phyloP scores from a whole-genome alignment of 768 basidiomycete genomes.

The Suillus clintonianus region DNA sequence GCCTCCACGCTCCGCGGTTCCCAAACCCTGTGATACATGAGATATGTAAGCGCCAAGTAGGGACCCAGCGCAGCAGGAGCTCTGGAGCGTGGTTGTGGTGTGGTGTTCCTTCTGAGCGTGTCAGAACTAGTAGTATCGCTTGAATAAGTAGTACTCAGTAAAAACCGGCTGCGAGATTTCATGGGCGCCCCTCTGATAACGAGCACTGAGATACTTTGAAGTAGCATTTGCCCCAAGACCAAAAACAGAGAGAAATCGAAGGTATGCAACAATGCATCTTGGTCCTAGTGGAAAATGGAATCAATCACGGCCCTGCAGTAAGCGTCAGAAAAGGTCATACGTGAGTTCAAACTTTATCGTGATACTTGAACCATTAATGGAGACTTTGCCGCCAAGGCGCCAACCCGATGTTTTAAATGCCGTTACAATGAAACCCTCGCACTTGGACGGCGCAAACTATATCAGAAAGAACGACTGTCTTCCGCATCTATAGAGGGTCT shows the following conservation, averaged over 20 bases:
- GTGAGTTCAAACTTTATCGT: too few relatives aligned
- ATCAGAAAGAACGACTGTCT: too few relatives aligned
- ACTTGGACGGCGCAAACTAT: too few relatives aligned
- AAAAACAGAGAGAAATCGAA: neutral
- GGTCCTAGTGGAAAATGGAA: neutral
- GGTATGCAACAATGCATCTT: neutral
- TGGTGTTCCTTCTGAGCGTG: neutral
- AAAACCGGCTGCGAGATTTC: neutral
- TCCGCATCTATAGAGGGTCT: too few relatives aligned
- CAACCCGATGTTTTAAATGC: too few relatives aligned
- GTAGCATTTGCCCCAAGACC: too few relatives aligned
- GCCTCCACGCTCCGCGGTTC: neutral
- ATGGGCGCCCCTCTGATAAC: too few relatives aligned
- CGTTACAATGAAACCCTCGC: too few relatives aligned
- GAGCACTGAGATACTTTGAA: neutral
- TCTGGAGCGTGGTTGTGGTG: neutral
- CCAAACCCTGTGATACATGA: neutral
- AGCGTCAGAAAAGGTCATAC: too few relatives aligned
- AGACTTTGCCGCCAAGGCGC: too few relatives aligned
- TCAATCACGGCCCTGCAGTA: neutral
- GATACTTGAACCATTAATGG: too few relatives aligned
- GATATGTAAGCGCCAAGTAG: neutral
- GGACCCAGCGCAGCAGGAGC: neutral
- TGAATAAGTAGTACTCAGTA: neutral
- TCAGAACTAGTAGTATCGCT: too few relatives aligned